These are phyloP conservation scores for Tulasnella sp. DNA, from an alignment of 768 basidiomycete species.

Conservation along the genomic window DNA sequence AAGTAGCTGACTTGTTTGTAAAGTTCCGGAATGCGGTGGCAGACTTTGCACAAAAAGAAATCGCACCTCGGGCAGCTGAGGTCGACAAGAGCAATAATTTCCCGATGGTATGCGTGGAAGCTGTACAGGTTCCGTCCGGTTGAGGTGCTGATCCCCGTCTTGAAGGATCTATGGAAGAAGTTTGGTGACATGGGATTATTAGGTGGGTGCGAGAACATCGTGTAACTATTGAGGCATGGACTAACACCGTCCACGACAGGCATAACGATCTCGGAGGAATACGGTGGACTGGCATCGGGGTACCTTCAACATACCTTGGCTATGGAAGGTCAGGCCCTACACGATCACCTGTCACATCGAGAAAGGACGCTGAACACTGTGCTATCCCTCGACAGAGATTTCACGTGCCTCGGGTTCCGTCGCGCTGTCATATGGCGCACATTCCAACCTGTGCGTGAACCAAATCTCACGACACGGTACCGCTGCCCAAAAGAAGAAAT, in stretches of 20 bases:
- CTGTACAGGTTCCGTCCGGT: background rate
- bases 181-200: conserved; percentile 87
- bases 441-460: conserved; percentile 79
- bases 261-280: conserved; percentile 60
- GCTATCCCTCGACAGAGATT: conserved; percentile 36
- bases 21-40: conserved; percentile 73
- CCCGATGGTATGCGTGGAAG: conserved; percentile 43
- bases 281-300: conserved; percentile 71
- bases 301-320: conserved; percentile 82
- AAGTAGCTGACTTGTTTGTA: background rate
- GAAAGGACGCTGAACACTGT: too few species aligned
- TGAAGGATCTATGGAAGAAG: conserved; percentile 78
- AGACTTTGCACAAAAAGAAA: conserved; percentile 70
- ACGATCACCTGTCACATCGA: background rate
- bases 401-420: conserved; percentile 86
- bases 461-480: conserved; percentile 81
- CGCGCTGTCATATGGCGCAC: conserved; percentile 83
- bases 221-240: conserved; percentile 22
- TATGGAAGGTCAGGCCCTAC: conserved; percentile 54
- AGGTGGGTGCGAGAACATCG: conserved; percentile 33
- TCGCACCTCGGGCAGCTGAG: conserved; percentile 74
- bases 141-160: conserved; percentile 18
- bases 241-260: conserved; percentile 23
- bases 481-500: conserved; percentile 68
- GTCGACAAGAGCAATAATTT: conserved; percentile 78